These are phyloP conservation scores for Phaffia australis DNA, from an alignment of 768 basidiomycete genomes.

Conservation along the genomic window DNA sequence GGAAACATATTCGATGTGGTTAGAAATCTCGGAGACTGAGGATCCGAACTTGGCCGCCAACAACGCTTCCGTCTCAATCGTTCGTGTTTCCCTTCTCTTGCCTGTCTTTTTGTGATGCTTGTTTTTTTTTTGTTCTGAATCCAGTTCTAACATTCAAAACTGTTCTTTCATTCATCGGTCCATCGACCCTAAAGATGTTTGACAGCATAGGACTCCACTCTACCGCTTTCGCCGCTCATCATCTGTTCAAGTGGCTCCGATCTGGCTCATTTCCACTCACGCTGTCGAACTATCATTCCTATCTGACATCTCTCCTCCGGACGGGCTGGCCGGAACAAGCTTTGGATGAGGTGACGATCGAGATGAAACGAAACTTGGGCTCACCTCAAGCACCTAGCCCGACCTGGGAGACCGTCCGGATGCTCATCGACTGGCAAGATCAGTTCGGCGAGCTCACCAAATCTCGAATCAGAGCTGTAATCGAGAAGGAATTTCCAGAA, in stretches of 20 bases:
- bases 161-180: neutral
- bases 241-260: conserved; percentile 22
- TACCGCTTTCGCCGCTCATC: neutral
- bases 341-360: neutral
- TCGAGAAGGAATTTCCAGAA: conserved; percentile 5
- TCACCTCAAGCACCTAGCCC: conserved; percentile 14
- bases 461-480: neutral
- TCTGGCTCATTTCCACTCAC: conserved; percentile 22
- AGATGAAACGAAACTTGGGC: conserved; percentile 17
- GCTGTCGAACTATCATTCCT: conserved; percentile 21
- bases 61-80: conserved; percentile 22
- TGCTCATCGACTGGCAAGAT: conserved; percentile 9
- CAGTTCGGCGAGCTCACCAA: conserved; percentile 3
- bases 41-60: conserved; percentile 9
- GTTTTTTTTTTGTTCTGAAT: neutral
- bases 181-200: conserved; percentile 7
- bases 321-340: conserved; percentile 3
- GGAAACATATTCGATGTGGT: conserved; percentile 17
- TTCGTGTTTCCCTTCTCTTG: neutral
- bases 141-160: too few relatives aligned
- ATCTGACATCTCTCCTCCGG: conserved; percentile 11
- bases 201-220: conserved; percentile 15
- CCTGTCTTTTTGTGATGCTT: neutral
- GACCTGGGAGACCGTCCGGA: conserved; percentile 15
- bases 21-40: conserved; percentile 11